Base-by-base conservation (phyloP, 257 asterid genomes). In the Solanum phureja region DNA sequence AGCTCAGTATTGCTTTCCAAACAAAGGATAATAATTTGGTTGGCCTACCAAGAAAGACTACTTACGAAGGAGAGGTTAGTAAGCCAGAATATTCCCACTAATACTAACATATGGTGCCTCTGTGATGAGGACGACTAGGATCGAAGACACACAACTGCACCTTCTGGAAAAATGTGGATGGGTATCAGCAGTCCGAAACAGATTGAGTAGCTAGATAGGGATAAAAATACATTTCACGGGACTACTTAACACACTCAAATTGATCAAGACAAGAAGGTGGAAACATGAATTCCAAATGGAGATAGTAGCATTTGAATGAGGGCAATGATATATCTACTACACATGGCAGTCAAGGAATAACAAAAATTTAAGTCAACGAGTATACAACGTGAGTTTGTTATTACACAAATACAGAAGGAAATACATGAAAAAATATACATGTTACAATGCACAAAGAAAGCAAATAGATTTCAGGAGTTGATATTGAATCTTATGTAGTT, bases 331-430 rank as follows among this genome's bases (percentile, higher is more conserved):
- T 46, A 46, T 52, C 23, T 19, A 56, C 64, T 56, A 56, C 24
- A 7, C 10, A 18, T 56, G 64, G n/a, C 64, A 56, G 10, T 56
- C 64, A 6, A 56, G 4, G n/a, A 56, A 56, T 18, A 56, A 18
- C 64, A 56, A 56, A 56, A 6, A 6, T 1, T 56, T 56, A 56
- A 18, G n/a, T 7, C 3, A 6, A 52, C 4, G 3, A 52, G 3
- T 18, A 1, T 52, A 16, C 1, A 16, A 7, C n/a, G 2, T 2
- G 2, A 56, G 0, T 18, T 18, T 1, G 4, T 56, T 3, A 56
- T 19, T 18, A 56, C n/a, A 56, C 23, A 56, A 56, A 18, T 6
- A 18, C 1, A 56, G n/a, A 56, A 7, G n/a, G 64, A 56, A 18
- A 1, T 18, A 56, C 64, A 18, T 56, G 62, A 52, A 6, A 56